Percentiles rank a stretch among this genome's conserved stretches.
Conservation (phyloP, 2,329 filamentous ascomycete genomes). For the Daldinia sp. region DNA sequence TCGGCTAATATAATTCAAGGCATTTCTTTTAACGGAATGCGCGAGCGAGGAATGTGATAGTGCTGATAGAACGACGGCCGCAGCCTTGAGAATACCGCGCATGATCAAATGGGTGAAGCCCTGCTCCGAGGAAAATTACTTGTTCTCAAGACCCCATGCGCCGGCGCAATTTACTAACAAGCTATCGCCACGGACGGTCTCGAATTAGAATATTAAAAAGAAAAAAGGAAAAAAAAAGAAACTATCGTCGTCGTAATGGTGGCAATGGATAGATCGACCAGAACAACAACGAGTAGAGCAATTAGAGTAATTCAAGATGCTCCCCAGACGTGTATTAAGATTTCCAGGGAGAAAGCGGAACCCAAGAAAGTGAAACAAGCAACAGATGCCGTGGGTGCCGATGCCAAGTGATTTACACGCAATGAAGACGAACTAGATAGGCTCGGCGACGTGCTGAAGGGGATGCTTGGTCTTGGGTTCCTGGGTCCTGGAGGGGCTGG, state of each 20-base stretch:
- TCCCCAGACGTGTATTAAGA: conserved; percentile 9
- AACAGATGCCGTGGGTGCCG: conserved; percentile 5
- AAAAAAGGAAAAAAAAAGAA: neutral
- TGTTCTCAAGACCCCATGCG: conserved; percentile 42
- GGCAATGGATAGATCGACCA: neutral
- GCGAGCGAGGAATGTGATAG: conserved; percentile 55
- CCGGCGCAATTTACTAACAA: conserved; percentile 15
- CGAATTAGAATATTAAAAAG: conserved; percentile 14
- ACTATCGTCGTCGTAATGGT: neutral
- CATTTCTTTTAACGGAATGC: conserved; percentile 77
- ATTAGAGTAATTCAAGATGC: neutral
- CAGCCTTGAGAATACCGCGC: conserved; percentile 43
- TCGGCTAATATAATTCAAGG: conserved; percentile 75
- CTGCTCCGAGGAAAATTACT: conserved; percentile 38
- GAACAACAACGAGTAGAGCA: neutral
- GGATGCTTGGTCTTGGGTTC: conserved; percentile 25
- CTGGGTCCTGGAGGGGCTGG: conserved; percentile 15
- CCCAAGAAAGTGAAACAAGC: conserved; percentile 9
- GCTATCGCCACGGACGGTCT: conserved; percentile 18
- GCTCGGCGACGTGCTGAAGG: conserved; percentile 21
- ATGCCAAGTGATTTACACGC: conserved; percentile 8
- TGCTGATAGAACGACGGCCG: conserved; percentile 43
- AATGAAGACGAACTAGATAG: conserved; percentile 8
- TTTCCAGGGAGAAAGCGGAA: conserved; percentile 21
- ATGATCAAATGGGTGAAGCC: conserved; percentile 39